Conservation (phyloP, 1,139 yeast genomes). For the Kodamaea anthophila region DNA sequence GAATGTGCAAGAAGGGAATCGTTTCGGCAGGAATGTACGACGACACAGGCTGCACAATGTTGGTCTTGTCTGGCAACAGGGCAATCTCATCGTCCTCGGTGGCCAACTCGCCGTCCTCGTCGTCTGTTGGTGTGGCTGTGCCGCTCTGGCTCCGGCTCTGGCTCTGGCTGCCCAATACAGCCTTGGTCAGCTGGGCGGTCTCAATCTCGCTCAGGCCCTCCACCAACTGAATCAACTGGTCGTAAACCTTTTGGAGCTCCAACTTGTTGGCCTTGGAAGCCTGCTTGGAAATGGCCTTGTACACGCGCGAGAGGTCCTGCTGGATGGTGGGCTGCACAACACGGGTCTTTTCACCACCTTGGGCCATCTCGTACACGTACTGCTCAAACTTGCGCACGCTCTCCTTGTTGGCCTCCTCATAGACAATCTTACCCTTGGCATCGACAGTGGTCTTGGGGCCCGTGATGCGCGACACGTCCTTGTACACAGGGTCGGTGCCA, state of each 20-base stretch:
- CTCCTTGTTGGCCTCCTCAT: constrained; percentile 81
- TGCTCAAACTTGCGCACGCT: constrained; percentile 92
- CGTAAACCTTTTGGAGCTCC: constrained; percentile 76
- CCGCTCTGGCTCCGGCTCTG: constrained; percentile 29
- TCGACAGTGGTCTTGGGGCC: constrained; percentile 91
- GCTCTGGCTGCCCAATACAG: constrained; percentile 29
- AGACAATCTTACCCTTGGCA: constrained; percentile 78
- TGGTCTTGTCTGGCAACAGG: constrained; percentile 67
- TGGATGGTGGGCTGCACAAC: constrained; percentile 65
- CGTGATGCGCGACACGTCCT: constrained; percentile 89
- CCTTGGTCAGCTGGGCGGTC: constrained; percentile 40
- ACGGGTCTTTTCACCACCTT: constrained; percentile 82
- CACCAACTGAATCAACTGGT: constrained; percentile 69
- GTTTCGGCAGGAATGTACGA: constrained; percentile 75
- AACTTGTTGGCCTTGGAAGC: constrained; percentile 58
- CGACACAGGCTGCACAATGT: constrained; percentile 68
- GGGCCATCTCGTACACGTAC: constrained; percentile 94
- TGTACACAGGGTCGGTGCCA: constrained; percentile 80
- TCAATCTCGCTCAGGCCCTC: constrained; percentile 63
- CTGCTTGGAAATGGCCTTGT: constrained; percentile 74
- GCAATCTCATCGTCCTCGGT: constrained; percentile 71
- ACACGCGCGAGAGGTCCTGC: constrained; percentile 80
- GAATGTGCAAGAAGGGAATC: constrained; percentile 90
- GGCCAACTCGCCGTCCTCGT: constrained; percentile 44
- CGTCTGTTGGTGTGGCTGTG: constrained; percentile 43